Base-by-base conservation (phyloP, 805 yeast genomes). In the Kodamaea kakaduensis region DNA sequence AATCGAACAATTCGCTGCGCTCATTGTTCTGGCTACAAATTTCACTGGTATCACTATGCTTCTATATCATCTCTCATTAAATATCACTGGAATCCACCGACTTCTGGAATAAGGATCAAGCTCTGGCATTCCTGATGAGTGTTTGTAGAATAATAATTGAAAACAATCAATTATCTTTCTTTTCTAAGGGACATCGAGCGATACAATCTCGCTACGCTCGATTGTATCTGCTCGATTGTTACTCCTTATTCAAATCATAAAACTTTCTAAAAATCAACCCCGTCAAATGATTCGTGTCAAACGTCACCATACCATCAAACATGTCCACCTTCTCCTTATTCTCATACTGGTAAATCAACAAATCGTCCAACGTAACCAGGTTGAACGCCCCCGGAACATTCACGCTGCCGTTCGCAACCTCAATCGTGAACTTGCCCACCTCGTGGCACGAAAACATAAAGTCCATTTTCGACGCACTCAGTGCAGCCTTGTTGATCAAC, bases 371-470 rank as follows among this genome's bases (percentile, higher is more conserved):
- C 0, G 84, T 71, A 14, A 90, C 54, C 9, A 74, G 67, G 23
- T 64, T 71, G 20, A 60, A 52, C n/a, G 81, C 73, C 14, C 77
- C 82, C 17, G 80, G 74, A 24, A 77, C 77, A 28, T 78, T 83
- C n/a, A 79, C 71, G 2, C 79, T 64, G 6, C 87, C 89, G 52
- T 73, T 77, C 3, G 85, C 77, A 7, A 86, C 84, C 34, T 89
- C 93, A 15, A 93, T 67, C 4, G 74, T 73, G 51, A 86, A 87
- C 17, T 69, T 71, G 1, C 90, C 90, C 6, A 77, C 79, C 42
- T 74, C 67, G 48, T 84, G 85, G 51, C 90, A 82, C 43, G 83
- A 75, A 51, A 87, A 79, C 60, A 83, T 76, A 51, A 90, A 78
- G 42, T 75, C 77, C 17, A 87, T 69, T 48, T 82, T 84, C 12